Base-by-base conservation (phyloP, 2,329 filamentous ascomycete species). In the Akanthomyces muscarius region DNA sequence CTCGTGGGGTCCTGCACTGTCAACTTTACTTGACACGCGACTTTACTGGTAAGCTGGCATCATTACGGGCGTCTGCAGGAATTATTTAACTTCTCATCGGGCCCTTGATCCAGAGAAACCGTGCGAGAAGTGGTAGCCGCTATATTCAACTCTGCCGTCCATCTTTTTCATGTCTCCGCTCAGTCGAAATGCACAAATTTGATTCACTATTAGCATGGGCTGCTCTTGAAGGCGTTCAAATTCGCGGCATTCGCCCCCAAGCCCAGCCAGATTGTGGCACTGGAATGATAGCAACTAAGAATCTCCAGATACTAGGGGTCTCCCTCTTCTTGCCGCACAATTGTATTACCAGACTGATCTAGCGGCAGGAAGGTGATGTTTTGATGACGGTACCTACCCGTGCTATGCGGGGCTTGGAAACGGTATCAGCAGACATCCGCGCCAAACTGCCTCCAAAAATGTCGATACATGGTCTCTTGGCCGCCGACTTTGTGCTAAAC, bases 381-480 rank as follows among this genome's bases (percentile, higher is more conserved):
- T 76, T 96, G 61, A 77, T 94, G 8, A 81, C 81, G 60, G 85
- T 95, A 0, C 90, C 89, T 18, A 80, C 81, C 51, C 76, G 77
- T 57, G 81, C 85, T 30, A 84, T 96, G 50, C 79, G 91, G 61
- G 89, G 87, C 36, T 77, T 86, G 38, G 80, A 87, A 36, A 83
- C 83, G 0, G 78, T 90, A 13, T 83, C 86, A 8, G 76, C 79
- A 42, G 66, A 75, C 1, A 82, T 92, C 56, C 75, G 80, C 30
- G 71, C 76, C 21, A 79, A 77, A 42, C 79, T 89, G 3, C 79
- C 83, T 0, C 75, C 77, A 11, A 78, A 80, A 63, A 82, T 84
- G 48, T 83, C 86, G 1, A 82, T 90, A 14, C 91, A 96, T 65
- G 89, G 87, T 7, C 81, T 91, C 23, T 78, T 96, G 1, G 90